These are phyloP conservation scores for Colletotrichum horii DNA, from an alignment of 2,329 filamentous ascomycete species.

Conservation along the genomic window DNA sequence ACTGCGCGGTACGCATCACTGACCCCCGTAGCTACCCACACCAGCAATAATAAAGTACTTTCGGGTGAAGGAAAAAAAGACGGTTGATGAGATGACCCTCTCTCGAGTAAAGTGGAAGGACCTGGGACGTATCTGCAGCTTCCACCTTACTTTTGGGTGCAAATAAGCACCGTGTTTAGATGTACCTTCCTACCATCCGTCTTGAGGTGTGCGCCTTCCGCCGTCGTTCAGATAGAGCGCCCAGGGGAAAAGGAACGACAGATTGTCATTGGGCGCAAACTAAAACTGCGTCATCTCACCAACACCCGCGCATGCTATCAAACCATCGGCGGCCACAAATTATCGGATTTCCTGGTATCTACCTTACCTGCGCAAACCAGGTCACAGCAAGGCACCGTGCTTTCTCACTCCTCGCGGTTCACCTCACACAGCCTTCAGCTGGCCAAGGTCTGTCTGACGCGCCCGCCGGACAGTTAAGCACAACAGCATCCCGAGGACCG, in stretches of 20 bases:
- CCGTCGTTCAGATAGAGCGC: background rate
- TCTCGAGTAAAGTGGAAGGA: background rate
- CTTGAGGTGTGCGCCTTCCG: background rate
- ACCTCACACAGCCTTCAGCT: constrained; percentile 3
- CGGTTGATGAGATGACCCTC: background rate
- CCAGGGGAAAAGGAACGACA: background rate
- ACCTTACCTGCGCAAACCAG: background rate
- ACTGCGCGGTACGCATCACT: background rate
- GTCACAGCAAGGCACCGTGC: background rate
- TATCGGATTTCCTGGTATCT: background rate
- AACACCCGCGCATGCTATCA: background rate
- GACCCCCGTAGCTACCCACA: background rate
- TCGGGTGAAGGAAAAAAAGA: background rate
- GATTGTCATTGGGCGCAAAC: background rate
- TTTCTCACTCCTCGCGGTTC: background rate
- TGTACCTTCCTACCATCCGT: background rate
- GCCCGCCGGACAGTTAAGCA: constrained; percentile 1
- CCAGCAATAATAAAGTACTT: background rate
- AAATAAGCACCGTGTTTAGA: background rate
- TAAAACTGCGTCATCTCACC: background rate
- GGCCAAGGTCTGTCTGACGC: constrained; percentile 9
- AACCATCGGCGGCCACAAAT: background rate
- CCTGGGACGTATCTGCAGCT: background rate
- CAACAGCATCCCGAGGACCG: constrained; percentile 18
- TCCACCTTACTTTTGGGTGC: background rate